Percentiles rank a stretch among this genome's conserved stretches.
Evolutionary conservation across 139 green algal species (phyloP).

Genomic region (Coelastrella sp.): DNA sequence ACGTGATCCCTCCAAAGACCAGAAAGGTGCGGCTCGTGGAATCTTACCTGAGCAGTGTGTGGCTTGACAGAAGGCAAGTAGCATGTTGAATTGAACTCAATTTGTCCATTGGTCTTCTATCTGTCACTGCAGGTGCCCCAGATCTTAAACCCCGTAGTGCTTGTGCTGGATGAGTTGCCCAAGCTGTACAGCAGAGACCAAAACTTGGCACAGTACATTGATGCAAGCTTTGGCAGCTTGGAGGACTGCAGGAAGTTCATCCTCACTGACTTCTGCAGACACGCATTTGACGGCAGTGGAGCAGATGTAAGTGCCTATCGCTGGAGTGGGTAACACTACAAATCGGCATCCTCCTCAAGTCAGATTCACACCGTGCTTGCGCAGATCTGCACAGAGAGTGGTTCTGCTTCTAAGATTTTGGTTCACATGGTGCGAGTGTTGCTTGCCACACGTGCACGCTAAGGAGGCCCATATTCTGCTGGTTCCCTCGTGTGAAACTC

Average conservation of each 20-base stretch:
- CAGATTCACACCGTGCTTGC: too few relatives aligned
- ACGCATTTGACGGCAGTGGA: conserved; percentile 93
- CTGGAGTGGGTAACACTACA: too few relatives aligned
- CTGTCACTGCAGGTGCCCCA: conserved; percentile 79
- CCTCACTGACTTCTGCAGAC: conserved; percentile 93
- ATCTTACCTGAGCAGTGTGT: neutral
- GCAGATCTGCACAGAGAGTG: too few relatives aligned
- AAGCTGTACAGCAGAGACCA: conserved; percentile 65
- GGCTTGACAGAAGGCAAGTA: neutral
- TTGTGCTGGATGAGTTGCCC: conserved; percentile 88
- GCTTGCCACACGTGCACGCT: too few relatives aligned
- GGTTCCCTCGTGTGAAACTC: neutral
- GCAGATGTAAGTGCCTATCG: conserved; percentile 53
- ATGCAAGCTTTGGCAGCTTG: conserved; percentile 70
- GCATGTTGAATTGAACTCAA: neutral
- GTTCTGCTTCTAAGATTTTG: too few relatives aligned
- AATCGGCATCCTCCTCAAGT: too few relatives aligned
- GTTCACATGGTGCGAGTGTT: too few relatives aligned
- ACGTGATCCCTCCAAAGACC: neutral
- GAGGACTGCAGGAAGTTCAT: conserved; percentile 81
- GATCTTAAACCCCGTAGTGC: conserved; percentile 93
- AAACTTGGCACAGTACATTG: conserved; percentile 61
- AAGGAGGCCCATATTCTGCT: too few relatives aligned
- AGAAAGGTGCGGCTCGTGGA: neutral
- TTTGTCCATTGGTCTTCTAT: neutral